Percentiles rank a stretch among this genome's conserved stretches.
Evolutionary conservation across 805 yeast species (phyloP).

Genomic region (Saturnispora mendoncae): DNA sequence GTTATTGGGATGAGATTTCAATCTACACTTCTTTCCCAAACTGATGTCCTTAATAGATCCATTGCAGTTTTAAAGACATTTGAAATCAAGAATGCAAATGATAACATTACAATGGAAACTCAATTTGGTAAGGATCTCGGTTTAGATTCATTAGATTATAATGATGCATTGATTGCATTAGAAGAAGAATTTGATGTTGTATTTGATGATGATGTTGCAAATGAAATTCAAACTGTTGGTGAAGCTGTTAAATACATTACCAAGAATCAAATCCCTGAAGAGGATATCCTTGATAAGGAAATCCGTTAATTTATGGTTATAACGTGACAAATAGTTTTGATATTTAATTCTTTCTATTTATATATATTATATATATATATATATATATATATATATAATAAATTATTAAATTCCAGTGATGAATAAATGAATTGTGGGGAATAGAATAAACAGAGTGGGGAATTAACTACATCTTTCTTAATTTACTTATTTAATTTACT

Average conservation of each 20-base stretch:
- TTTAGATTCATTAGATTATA: conserved; percentile 90
- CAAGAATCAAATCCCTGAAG: conserved; percentile 28
- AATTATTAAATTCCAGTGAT: no score
- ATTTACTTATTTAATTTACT: no score
- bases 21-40: conserved; percentile 43
- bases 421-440: no score
- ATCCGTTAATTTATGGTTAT: conserved; percentile 32
- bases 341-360: no score
- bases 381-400: no score
- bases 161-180: conserved; percentile 90
- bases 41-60: conserved; percentile 77
- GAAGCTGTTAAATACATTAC: conserved; percentile 49
- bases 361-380: no score
- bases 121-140: conserved; percentile 64
- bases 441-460: no score
- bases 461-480: no score
- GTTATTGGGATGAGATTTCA: conserved; percentile 16
- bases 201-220: conserved; percentile 38
- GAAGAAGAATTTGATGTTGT: conserved; percentile 72
- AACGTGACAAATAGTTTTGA: no score
- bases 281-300: conserved; percentile 29
- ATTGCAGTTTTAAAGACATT: conserved; percentile 65
- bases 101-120: conserved; percentile 30
- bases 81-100: conserved; percentile 24
- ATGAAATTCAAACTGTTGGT: conserved; percentile 52